Conservation (phyloP, 305 asterid genomes). For the Euphrasia arctica region DNA sequence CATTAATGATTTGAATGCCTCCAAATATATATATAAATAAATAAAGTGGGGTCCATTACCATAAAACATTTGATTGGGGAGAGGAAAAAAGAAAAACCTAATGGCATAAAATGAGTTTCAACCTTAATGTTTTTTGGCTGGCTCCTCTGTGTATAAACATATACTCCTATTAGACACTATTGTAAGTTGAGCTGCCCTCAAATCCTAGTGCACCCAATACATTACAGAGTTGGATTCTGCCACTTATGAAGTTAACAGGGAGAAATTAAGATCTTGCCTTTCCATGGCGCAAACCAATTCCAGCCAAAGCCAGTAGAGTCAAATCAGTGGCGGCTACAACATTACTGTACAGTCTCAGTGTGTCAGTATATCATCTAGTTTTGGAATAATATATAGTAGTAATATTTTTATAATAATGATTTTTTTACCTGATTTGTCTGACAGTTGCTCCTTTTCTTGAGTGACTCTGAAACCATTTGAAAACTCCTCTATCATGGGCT, state of each 20-base stretch:
- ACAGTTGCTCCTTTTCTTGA: slow-evolving; percentile 94
- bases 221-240: slow-evolving; percentile 24
- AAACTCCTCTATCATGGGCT: slow-evolving; percentile 91
- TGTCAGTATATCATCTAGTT: slow-evolving; percentile 34
- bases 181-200: slow-evolving; percentile 16
- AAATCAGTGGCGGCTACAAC: slow-evolving; percentile 98
- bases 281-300: slow-evolving; percentile 80
- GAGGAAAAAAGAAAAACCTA: background rate
- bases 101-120: slow-evolving; percentile 19
- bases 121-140: slow-evolving; percentile 12
- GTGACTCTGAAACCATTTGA: slow-evolving; percentile 78
- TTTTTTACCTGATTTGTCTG: slow-evolving; percentile 85
- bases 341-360: slow-evolving; percentile 67
- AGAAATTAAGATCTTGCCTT: slow-evolving; percentile 55
- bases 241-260: slow-evolving; percentile 18
- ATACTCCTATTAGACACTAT: slow-evolving; percentile 5
- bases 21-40: slow-evolving; percentile 1
- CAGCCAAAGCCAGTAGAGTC: slow-evolving; percentile 92
- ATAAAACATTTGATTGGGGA: slow-evolving; percentile 21
- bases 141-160: slow-evolving; percentile 1
- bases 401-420: slow-evolving; percentile 20
- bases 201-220: slow-evolving; percentile 18
- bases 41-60: slow-evolving; percentile 11
- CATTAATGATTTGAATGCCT: slow-evolving; percentile 8
- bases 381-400: slow-evolving; percentile 19